These are phyloP conservation scores for Grifola frondosa DNA, from an alignment of 1,284 basidiomycete genomes.

Conservation along the genomic window DNA sequence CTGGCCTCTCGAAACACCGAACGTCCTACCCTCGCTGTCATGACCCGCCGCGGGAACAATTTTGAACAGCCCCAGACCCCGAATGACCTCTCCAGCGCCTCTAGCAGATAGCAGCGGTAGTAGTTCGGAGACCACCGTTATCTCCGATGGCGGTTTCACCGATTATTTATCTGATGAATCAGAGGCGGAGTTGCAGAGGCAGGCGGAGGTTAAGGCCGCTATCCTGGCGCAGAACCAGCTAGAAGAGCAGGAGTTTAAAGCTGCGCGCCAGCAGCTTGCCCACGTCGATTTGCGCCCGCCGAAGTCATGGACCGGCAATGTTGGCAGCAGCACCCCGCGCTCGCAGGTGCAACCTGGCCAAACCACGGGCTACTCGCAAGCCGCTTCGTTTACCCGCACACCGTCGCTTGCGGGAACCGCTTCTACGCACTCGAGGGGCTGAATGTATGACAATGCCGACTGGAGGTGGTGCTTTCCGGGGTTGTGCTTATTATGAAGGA, in stretches of 20 bases:
- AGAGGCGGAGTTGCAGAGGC: constrained; percentile 77
- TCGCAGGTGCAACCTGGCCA: constrained; percentile 22
- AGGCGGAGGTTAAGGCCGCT: constrained; percentile 74
- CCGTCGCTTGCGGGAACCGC: constrained; percentile 19
- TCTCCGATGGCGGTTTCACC: constrained; percentile 79
- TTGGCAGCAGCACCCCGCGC: constrained; percentile 29
- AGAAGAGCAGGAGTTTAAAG: constrained; percentile 77
- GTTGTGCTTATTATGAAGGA: constrained; percentile 7
- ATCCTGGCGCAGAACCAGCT: constrained; percentile 72
- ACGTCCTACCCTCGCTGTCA: constrained; percentile 11
- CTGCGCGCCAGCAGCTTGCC: constrained; percentile 72
- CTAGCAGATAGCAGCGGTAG: constrained; percentile 52
- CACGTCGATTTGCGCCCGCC: constrained; percentile 72
- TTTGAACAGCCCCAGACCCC: constrained; percentile 40
- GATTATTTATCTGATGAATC: constrained; percentile 84
- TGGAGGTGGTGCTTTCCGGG: constrained; percentile 5
- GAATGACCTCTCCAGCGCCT: constrained; percentile 44
- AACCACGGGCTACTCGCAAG: constrained; percentile 16
- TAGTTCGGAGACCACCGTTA: constrained; percentile 71
- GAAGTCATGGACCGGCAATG: constrained; percentile 57
- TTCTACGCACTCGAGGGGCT: constrained; percentile 20
- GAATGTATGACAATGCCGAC: neutral
- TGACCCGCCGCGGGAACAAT: constrained; percentile 24
- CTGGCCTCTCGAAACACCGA: no score
- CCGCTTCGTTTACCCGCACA: constrained; percentile 12